Base-by-base conservation (phyloP, 306 rosid genomes). In the Cicer bijugum region DNA sequence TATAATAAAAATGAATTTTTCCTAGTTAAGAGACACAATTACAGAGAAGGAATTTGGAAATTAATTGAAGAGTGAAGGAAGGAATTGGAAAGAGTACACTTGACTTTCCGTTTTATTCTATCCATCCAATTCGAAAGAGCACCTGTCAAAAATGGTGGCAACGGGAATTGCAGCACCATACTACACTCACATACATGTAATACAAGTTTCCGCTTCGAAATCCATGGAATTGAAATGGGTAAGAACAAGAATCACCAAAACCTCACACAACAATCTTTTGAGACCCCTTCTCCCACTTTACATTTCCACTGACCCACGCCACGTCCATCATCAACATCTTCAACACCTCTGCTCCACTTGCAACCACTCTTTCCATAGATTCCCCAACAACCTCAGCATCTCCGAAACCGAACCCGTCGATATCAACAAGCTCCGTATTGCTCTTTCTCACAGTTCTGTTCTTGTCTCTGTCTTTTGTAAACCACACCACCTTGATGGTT, bases 401-500 rank as follows among this genome's bases (percentile, higher is more conserved):
- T 9, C 70, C 2, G 78, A 43, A 38, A 75, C 79, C 38, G 86
- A 85, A 67, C 57, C 78, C 9, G 71, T 88, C 12, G 89, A 91
- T 52, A 80, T 79, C 64, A 78, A 37, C 66, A 89, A 91, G 79
- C 96, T 89, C 48, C 83, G 87, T 40, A 12, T 84, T 38, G 97
- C 97, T 81, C 83, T 91, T 42, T 86, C 89, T 73, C 89, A 85
- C 71, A 91, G 97, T 51, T 72, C 89, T 8, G 82, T 91, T 6
- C 60, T 89, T 50, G 89, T 91, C 65, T 89, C 96, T 9, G 96
- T 89, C 67, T 91, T 91, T 86, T 83, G 90, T 83, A 89, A 91
- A 72, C 58, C 84, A 10, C 75, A 38, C 8, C 71, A 71, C 9
- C 46, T 66, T 9, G 69, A 48, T 1, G 50, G 12, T 57, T 10